A percentile compares a stretch with the other conserved stretches of the same genome.
phyloP scores from a whole-genome alignment of 805 yeast species.

The Pichia eremophila region DNA sequence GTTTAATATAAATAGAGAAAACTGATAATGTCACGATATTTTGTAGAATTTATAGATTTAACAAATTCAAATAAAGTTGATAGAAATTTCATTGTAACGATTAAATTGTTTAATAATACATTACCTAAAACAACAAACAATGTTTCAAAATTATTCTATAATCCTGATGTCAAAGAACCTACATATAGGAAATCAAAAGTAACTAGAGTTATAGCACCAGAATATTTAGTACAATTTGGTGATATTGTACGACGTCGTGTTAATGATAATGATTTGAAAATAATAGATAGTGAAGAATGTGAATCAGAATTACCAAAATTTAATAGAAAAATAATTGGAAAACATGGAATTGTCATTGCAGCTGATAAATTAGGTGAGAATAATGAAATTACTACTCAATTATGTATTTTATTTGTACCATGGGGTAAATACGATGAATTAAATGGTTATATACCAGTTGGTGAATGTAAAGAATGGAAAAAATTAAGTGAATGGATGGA shows the following conservation, averaged over 20 bases:
- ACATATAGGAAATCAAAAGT: constrained; percentile 13
- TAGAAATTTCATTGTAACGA: constrained; percentile 1
- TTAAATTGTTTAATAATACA: constrained; percentile 4
- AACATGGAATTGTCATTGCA: constrained; percentile 12
- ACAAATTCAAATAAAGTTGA: not conserved
- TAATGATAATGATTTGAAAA: not conserved
- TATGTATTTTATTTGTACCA: constrained; percentile 19
- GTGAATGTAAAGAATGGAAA: constrained; percentile 15
- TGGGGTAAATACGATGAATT: constrained; percentile 11
- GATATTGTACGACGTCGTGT: constrained; percentile 7
- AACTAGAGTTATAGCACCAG: constrained; percentile 22
- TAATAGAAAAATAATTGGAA: not conserved
- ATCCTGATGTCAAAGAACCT: not conserved
- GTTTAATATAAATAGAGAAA: too few species aligned
- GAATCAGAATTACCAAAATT: not conserved
- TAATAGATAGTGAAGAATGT: constrained; percentile 9
- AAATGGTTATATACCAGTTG: constrained; percentile 16
- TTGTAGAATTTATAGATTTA: constrained; percentile 5
- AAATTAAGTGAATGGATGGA: constrained; percentile 2
- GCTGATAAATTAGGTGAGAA: constrained; percentile 3
- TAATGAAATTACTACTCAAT: constrained; percentile 12
- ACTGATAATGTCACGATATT: constrained; percentile 5
- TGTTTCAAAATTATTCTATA: not conserved
- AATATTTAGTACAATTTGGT: constrained; percentile 22
- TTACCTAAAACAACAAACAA: constrained; percentile 5